phyloP scores from a whole-genome alignment of 768 basidiomycete species.

The Suillus paluster region DNA sequence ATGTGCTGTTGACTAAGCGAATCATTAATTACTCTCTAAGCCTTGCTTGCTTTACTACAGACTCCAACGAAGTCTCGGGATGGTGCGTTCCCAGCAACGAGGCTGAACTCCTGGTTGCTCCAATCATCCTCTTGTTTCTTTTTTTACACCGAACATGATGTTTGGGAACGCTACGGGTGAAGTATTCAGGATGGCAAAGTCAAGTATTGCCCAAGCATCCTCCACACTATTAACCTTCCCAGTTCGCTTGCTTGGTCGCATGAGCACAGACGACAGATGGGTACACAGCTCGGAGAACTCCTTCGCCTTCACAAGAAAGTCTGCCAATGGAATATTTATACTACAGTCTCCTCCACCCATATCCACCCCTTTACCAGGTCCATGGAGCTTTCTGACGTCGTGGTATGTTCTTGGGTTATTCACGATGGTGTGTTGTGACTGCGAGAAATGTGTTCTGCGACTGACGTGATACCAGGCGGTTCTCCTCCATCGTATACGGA shows the following conservation, averaged over 20 bases:
- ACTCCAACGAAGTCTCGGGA: background rate
- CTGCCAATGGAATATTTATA: slow-evolving; percentile 6
- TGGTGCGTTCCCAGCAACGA: slow-evolving; percentile 2
- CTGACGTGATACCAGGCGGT: slow-evolving; percentile 50
- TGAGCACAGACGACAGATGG: slow-evolving; percentile 45
- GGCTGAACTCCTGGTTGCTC: slow-evolving; percentile 1
- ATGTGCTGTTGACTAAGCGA: slow-evolving; percentile 31
- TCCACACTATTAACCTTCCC: slow-evolving; percentile 42
- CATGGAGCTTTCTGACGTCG: slow-evolving; percentile 75
- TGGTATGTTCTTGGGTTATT: slow-evolving; percentile 72
- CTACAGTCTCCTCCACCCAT: slow-evolving; percentile 14
- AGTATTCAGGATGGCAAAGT: background rate
- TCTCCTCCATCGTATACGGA: slow-evolving; percentile 75
- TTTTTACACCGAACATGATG: background rate
- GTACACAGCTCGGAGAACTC: slow-evolving; percentile 25
- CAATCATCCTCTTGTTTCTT: background rate
- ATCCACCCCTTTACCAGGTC: slow-evolving; percentile 51
- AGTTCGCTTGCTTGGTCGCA: slow-evolving; percentile 42
- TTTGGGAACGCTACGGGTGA: slow-evolving; percentile 6
- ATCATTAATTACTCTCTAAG: background rate
- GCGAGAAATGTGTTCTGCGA: background rate
- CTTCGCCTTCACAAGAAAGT: slow-evolving; percentile 4
- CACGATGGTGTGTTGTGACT: slow-evolving; percentile 53
- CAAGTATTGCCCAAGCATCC: slow-evolving; percentile 13
- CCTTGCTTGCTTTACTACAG: background rate